A percentile compares a stretch with the other conserved stretches of the same genome.
Evolutionary conservation across 2,329 filamentous ascomycete species (phyloP).

Genomic region (Aureobasidium vineae): DNA sequence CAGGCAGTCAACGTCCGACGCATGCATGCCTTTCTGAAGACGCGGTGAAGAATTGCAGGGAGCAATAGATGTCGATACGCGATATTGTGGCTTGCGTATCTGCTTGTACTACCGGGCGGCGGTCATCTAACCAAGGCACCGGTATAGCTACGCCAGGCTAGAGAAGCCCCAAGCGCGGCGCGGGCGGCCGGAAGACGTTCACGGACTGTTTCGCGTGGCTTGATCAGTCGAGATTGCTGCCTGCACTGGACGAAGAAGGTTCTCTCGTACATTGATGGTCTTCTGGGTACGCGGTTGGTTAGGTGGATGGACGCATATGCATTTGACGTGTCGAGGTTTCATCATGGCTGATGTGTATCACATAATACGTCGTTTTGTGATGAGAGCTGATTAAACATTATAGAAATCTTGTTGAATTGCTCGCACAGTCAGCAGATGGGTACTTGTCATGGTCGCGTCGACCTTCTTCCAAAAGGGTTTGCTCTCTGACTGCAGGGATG

Average conservation of each 20-base stretch:
- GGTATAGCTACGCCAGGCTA: neutral
- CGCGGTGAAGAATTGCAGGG: conserved; percentile 10
- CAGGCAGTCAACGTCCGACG: neutral
- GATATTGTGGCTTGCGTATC: conserved; percentile 21
- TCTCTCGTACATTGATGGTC: neutral
- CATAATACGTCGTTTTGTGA: conserved; percentile 13
- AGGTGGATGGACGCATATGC: conserved; percentile 7
- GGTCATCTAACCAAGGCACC: conserved; percentile 18
- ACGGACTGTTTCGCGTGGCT: conserved; percentile 24
- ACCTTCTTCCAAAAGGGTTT: neutral
- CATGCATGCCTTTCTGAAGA: conserved; percentile 9
- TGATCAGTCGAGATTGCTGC: conserved; percentile 7
- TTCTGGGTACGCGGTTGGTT: neutral
- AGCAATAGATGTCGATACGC: neutral
- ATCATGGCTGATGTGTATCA: conserved; percentile 22
- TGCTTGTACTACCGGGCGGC: neutral
- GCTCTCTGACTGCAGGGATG: conserved; percentile 4
- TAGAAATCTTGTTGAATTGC: neutral
- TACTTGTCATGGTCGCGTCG: conserved; percentile 1
- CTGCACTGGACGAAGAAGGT: neutral
- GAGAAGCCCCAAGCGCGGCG: neutral
- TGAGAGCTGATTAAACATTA: neutral
- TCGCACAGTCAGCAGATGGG: conserved; percentile 8
- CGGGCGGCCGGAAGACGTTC: conserved; percentile 19
- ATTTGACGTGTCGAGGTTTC: conserved; percentile 22